Evolutionary conservation across 169 alveolate species (phyloP), one percentile per base, ranked within the genome.

Genomic region (Plasmodium falciparum): DNA sequence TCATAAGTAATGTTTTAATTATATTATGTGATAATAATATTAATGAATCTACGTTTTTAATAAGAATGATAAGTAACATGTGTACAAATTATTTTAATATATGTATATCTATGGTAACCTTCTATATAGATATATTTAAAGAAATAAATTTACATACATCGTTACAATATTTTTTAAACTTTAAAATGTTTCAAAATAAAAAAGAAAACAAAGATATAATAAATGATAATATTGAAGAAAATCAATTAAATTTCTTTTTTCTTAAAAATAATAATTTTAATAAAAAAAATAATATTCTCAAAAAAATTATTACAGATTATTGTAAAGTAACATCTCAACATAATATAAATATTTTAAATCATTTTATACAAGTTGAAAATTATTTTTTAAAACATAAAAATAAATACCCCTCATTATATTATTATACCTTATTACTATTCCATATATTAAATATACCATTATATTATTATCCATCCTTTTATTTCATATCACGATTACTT

Each of bases 51-150:
- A 80, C 62, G 2, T 80, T 66, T 59, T 69, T 80, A 47, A 11
- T 80, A 52, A 70, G 90, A 67, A 67, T 80, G 80, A 20, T 80
- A 20, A 52, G 62, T 56, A 67, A 47, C 56, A 54, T 52, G 47
- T 15, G 59, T 45, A 26, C 67, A 45, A 67, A 80, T 56, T 67
- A 80, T 56, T 80, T 80, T 71, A 56, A 71, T 56, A 56, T 80
- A 56, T 80, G 71, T 4, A 15, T 80, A 70, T 80, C 72, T 3
- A 80, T 80, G 50, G 17, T 54, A n/a, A 66, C 73, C 0, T 69
- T 80, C 62, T 80, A 67, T 26, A 80, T 80, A 39, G 90, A 80
- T 56, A 71, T 22, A 11, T 80, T 80, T 59, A 80, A 72, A 72
- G 56, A 69, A 15, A 71, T 67, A 17, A 49, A 80, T 67, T 59